These are phyloP conservation scores for Tetrapisispora pingtungensis DNA, from an alignment of 805 yeast genomes.

Conservation along the genomic window DNA sequence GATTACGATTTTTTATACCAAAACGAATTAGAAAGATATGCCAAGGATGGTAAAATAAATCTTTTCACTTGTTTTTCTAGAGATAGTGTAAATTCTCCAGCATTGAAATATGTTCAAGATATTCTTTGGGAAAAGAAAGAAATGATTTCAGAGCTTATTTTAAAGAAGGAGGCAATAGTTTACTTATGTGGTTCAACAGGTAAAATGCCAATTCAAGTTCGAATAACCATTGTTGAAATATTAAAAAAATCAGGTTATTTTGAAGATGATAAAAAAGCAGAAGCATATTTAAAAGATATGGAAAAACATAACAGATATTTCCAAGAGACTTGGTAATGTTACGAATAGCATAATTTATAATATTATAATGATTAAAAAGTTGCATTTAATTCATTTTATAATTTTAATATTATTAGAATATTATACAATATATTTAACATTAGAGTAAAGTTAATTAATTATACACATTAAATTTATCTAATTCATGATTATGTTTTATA, in stretches of 20 bases:
- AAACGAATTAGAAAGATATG: constrained; percentile 39
- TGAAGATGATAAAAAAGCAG: constrained; percentile 36
- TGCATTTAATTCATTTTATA: neutral
- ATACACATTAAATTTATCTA: neutral
- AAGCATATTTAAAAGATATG: constrained; percentile 42
- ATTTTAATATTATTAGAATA: neutral
- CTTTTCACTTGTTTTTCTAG: constrained; percentile 42
- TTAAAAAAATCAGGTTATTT: constrained; percentile 37
- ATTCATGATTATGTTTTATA: neutral
- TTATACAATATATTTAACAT: neutral
- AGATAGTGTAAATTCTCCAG: constrained; percentile 31
- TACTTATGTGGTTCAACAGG: constrained; percentile 93
- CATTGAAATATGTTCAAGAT: constrained; percentile 70
- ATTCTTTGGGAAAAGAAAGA: constrained; percentile 43
- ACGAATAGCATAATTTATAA: no score
- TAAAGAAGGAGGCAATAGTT: constrained; percentile 47
- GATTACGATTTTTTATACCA: constrained; percentile 62
- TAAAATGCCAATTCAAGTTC: constrained; percentile 81
- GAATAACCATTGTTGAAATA: constrained; percentile 65
- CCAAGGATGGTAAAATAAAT: constrained; percentile 28
- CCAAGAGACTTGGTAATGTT: constrained; percentile 79
- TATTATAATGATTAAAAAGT: neutral
- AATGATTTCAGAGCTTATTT: constrained; percentile 42
- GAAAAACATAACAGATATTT: constrained; percentile 59
- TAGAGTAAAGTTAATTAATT: neutral